Evolutionary conservation across 768 basidiomycete genomes (phyloP), one percentile per base, ranked within the genome.

Genomic region (Leccinellum luteum): DNA sequence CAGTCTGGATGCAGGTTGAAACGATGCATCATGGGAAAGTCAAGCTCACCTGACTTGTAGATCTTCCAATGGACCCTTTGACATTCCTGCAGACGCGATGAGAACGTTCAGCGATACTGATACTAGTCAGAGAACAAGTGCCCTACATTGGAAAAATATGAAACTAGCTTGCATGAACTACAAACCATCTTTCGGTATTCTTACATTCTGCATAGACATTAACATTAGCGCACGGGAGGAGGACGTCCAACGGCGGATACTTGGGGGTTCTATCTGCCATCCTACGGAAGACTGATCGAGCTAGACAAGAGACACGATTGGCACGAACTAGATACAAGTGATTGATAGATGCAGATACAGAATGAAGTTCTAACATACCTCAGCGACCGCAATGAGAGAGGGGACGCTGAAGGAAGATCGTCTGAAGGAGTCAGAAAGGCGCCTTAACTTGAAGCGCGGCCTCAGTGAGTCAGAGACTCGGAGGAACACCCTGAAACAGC

Each of bases 61-160:
- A 25, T 34, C 2, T 48, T 56, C 80, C 79, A 80, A 54, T 80
- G 79, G 19, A 38, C 61, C 19, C 38, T 66, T 61, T 81, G 80
- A 56, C 79, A 81, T 43, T 71, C 74, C 76, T 79, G 48, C 17
- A 13, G 10, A 10, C 7, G 13, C 4, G 9, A 5, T 48, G 7
- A 34, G 6, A 53, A 17, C 19, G 13, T 27, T 21, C 2, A 19
- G n/a, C 13, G 7, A 23, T 17, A 6, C 12, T 13, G 6, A 48
- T 32, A n/a, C n/a, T n/a, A n/a, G n/a, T n/a, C n/a, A n/a, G n/a
- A n/a, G n/a, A n/a, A n/a, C n/a, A 27, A 58, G 2, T n/a, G n/a
- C n/a, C 48, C 32, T 48, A 63, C 69, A 57, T 67, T 75, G 9
- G 79, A 80, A 60, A 79, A 81, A 58, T 81, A 81, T 19, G 74